Evolutionary conservation across 352 stramenopile genomes (phyloP).

Genomic region (Phytopythium boreale): DNA sequence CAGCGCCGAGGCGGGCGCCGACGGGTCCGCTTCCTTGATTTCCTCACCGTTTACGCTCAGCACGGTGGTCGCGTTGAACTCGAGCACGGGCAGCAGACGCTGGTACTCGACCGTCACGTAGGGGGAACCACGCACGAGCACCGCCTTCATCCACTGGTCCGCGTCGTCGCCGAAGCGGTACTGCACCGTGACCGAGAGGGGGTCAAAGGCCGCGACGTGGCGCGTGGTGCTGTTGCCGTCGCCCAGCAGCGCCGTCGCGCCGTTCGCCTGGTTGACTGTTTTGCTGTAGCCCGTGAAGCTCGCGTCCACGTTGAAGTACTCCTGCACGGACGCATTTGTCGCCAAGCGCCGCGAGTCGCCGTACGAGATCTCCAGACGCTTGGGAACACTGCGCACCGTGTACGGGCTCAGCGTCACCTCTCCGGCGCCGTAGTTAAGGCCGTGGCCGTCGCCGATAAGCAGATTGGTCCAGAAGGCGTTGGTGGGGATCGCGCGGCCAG

Average conservation of each 20-base stretch:
- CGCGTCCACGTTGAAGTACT: slow-evolving; percentile 82
- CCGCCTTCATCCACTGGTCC: slow-evolving; percentile 47
- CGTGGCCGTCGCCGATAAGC: slow-evolving; percentile 72
- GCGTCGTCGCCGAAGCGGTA: slow-evolving; percentile 47
- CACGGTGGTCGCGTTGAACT: slow-evolving; percentile 64
- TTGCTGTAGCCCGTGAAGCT: slow-evolving; percentile 68
- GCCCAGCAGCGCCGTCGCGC: slow-evolving; percentile 32
- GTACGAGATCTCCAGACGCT: slow-evolving; percentile 80
- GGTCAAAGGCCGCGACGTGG: slow-evolving; percentile 66
- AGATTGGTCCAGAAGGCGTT: slow-evolving; percentile 91
- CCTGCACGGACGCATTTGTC: slow-evolving; percentile 51
- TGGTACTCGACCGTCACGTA: slow-evolving; percentile 85
- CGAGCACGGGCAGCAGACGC: slow-evolving; percentile 58
- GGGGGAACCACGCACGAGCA: slow-evolving; percentile 62
- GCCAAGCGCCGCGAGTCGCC: slow-evolving; percentile 70
- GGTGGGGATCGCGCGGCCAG: slow-evolving; percentile 61
- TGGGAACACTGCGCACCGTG: slow-evolving; percentile 64
- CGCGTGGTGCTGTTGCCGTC: slow-evolving; percentile 64
- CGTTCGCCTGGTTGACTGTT: slow-evolving; percentile 11
- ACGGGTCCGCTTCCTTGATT: slow-evolving; percentile 25
- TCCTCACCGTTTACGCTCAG: slow-evolving; percentile 47
- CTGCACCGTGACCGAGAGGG: slow-evolving; percentile 58
- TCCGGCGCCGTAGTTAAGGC: slow-evolving; percentile 61
- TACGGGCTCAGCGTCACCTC: slow-evolving; percentile 84
- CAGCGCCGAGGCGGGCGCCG: slow-evolving; percentile 15